Evolutionary conservation across 345 rosid genomes (phyloP).

Genomic region (Erysimum cheiranthoides): DNA sequence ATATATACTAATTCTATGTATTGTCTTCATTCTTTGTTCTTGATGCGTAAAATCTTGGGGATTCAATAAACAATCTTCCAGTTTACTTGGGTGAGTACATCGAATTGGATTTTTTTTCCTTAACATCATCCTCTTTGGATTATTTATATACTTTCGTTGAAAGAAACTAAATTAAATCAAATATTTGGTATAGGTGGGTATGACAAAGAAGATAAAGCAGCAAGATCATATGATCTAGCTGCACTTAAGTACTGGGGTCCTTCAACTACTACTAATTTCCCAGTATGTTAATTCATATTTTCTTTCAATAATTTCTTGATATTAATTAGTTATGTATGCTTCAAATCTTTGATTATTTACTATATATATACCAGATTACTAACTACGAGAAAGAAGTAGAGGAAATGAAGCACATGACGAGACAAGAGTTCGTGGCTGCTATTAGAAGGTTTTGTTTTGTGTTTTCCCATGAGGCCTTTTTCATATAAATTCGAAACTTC

Average conservation of each 20-base stretch:
- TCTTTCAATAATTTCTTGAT: conserved; percentile 7
- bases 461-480: conserved; percentile 5
- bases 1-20: conserved; percentile 43
- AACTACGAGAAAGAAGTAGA: conserved; percentile 97
- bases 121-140: conserved; percentile 1
- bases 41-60: conserved; percentile 35
- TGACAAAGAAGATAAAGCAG: conserved; percentile 99
- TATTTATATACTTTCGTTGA: background rate
- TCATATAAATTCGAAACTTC: background rate
- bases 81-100: conserved; percentile 85
- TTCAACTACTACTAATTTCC: conserved; percentile 94
- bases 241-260: conserved; percentile 99
- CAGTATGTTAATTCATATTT: conserved; percentile 50
- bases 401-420: conserved; percentile 98
- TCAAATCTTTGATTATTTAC: conserved; percentile 3
- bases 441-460: conserved; percentile 68
- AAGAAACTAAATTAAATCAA: conserved; percentile 1
- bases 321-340: background rate
- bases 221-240: conserved; percentile 95
- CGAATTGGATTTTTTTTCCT: background rate
- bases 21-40: conserved; percentile 28
- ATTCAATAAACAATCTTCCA: conserved; percentile 38
- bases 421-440: conserved; percentile 97
- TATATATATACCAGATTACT: conserved; percentile 61
- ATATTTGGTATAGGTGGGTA: conserved; percentile 69